These are phyloP conservation scores for Cladosporium sp. DNA, from an alignment of 2,329 filamentous ascomycete species.

Conservation along the genomic window DNA sequence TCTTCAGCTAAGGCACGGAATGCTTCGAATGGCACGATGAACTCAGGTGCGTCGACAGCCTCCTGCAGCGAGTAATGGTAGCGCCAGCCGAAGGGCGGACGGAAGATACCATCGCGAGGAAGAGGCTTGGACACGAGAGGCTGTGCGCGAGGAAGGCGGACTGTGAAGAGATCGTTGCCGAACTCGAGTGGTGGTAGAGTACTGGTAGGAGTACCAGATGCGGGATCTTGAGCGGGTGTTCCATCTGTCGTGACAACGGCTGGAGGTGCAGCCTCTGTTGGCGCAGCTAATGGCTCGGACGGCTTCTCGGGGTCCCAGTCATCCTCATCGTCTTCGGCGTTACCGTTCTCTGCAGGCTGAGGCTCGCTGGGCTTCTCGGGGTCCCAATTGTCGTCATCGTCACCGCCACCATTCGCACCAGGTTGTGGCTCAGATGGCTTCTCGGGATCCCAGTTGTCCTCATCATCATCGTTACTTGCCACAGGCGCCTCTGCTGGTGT, in stretches of 20 bases:
- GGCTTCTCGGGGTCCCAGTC: slow-evolving; percentile 46
- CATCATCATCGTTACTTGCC: slow-evolving; percentile 36
- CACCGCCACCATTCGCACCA: slow-evolving; percentile 14
- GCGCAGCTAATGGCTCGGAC: slow-evolving; percentile 41
- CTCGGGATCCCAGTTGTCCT: slow-evolving; percentile 41
- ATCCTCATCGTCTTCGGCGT: slow-evolving; percentile 32
- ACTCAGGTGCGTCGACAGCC: slow-evolving; percentile 95
- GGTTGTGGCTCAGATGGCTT: slow-evolving; percentile 48
- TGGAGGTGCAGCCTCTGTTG: slow-evolving; percentile 26
- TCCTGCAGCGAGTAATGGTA: slow-evolving; percentile 97
- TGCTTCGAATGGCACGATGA: slow-evolving; percentile 96
- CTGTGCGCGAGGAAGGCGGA: slow-evolving; percentile 75
- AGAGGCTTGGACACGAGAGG: slow-evolving; percentile 47
- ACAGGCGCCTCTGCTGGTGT: slow-evolving; percentile 21
- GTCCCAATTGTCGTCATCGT: slow-evolving; percentile 37
- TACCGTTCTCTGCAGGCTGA: slow-evolving; percentile 36
- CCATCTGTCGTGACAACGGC: slow-evolving; percentile 36
- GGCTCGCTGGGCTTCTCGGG: slow-evolving; percentile 49
- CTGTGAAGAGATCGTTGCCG: slow-evolving; percentile 91
- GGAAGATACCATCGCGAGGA: slow-evolving; percentile 83
- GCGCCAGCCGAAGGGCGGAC: slow-evolving; percentile 95
- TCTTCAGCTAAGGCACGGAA: slow-evolving; percentile 95
- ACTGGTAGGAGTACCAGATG: slow-evolving; percentile 13
- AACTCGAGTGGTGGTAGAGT: slow-evolving; percentile 61
- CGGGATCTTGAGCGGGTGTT: slow-evolving; percentile 23